Base-by-base conservation (phyloP, 2,329 filamentous ascomycete species). In the Cadophora gregata region DNA sequence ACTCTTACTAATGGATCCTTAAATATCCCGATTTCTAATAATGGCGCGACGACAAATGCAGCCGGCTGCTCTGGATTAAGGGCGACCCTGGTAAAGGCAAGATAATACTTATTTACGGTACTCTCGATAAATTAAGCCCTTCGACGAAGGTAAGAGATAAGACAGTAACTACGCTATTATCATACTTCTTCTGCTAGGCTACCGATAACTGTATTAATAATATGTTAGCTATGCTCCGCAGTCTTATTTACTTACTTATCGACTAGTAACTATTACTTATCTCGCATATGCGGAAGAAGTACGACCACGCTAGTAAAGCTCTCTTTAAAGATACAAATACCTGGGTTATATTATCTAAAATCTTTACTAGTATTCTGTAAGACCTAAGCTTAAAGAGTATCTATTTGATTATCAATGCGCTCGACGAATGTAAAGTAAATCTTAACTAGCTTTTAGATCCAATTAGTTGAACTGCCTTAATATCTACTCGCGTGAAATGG, bases 351-450 rank as follows among this genome's bases (percentile, higher is more conserved):
- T 42, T 42, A 42, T 42, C 36, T 42, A 12, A 42, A 42, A 42
- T 42, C 36, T 42, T 42, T 12, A 42, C 36, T 3, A 42, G 36
- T 33, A 33, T 85, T 14, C 65, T 85, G 1, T 16, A 75, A 16
- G 79, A 83, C 51, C 63, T 68, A 4, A 71, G 10, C 8, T 63
- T 80, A 1, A 21, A 72, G 0, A 68, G 19, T 0, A 75, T 73
- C 0, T 76, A 76, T 66, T 59, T 85, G 5, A 66, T 84, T 14
- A 72, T 85, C 53, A 81, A 85, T 71, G 82, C 81, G 1, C 78
- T 85, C 0, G 81, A 85, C 65, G 81, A 84, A 69, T 83, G 80
- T 67, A 64, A 59, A 19, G 55, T 36, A 14, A 76, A 70, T 38
- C 66, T 70, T 27, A 4, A 51, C 0, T 48, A 75, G 45, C 78